These are phyloP conservation scores for Stephania japonica DNA, from an alignment of 164 flowering plant genomes.

Conservation along the genomic window DNA sequence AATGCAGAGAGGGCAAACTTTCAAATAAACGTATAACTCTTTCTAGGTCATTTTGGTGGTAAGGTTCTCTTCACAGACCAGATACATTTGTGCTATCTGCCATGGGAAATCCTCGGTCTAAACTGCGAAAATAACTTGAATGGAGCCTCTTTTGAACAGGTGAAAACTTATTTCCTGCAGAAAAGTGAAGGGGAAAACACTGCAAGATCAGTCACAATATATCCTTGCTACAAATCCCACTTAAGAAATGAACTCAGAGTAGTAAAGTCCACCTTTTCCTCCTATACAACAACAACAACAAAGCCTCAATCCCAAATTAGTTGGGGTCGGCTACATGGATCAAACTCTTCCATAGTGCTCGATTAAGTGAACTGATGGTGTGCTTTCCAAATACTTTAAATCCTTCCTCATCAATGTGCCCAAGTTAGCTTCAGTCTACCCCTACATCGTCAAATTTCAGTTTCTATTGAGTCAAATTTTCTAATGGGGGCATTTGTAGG, in stretches of 20 bases:
- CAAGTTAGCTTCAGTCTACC: too few relatives aligned
- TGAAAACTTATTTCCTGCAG: constrained; percentile 34
- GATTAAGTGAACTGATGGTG: too few relatives aligned
- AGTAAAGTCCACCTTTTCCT: neutral
- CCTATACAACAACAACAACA: neutral
- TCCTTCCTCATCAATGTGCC: too few relatives aligned
- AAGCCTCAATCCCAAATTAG: neutral
- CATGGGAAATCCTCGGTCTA: constrained; percentile 70
- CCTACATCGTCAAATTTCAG: too few relatives aligned
- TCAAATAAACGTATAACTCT: constrained; percentile 85
- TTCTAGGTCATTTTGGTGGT: constrained; percentile 73
- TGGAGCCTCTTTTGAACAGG: constrained; percentile 44
- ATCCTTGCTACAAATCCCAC: neutral
- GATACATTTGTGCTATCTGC: constrained; percentile 51
- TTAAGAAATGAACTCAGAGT: neutral
- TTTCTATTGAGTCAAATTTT: too few relatives aligned
- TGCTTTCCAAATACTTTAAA: too few relatives aligned
- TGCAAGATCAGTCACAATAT: too few relatives aligned
- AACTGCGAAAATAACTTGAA: constrained; percentile 71
- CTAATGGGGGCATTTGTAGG: too few relatives aligned
- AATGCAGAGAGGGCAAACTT: constrained; percentile 72
- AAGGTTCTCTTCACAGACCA: constrained; percentile 60
- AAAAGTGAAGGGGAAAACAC: neutral
- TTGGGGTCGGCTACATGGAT: neutral
- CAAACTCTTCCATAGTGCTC: too few relatives aligned